phyloP scores from a whole-genome alignment of 345 rosid species.

The Euclidium syriacum region DNA sequence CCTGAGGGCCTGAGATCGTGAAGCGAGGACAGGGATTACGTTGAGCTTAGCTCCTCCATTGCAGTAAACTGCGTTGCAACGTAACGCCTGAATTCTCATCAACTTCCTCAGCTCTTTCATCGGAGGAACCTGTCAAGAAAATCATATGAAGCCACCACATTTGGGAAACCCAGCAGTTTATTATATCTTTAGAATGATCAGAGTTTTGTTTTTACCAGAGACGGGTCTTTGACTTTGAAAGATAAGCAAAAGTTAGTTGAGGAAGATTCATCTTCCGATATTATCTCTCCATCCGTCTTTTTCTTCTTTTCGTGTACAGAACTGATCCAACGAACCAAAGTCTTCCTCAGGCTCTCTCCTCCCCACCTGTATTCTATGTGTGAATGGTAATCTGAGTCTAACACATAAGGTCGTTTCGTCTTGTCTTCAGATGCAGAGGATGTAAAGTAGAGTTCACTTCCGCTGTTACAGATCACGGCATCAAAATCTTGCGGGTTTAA shows the following conservation, averaged over 20 bases:
- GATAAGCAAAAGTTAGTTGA: slow-evolving; percentile 50
- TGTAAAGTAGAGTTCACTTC: slow-evolving; percentile 59
- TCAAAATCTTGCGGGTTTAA: slow-evolving; percentile 53
- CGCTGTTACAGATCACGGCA: slow-evolving; percentile 64
- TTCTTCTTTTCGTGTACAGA: slow-evolving; percentile 45
- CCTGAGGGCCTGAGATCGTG: slow-evolving; percentile 79
- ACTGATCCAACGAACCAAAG: slow-evolving; percentile 60
- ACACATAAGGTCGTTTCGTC: slow-evolving; percentile 36
- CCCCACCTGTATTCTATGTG: slow-evolving; percentile 78
- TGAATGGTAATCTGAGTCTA: slow-evolving; percentile 60
- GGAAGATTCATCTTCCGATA: slow-evolving; percentile 43
- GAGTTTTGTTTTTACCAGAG: slow-evolving; percentile 33
- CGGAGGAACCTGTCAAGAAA: slow-evolving; percentile 42
- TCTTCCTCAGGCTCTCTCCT: slow-evolving; percentile 61
- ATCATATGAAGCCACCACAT: background rate
- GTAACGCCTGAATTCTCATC: slow-evolving; percentile 68
- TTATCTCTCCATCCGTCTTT: slow-evolving; percentile 33
- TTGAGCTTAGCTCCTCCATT: slow-evolving; percentile 54
- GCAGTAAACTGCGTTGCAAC: slow-evolving; percentile 57
- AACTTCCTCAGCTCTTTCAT: slow-evolving; percentile 50
- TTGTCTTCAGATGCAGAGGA: slow-evolving; percentile 38
- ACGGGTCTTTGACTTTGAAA: slow-evolving; percentile 40
- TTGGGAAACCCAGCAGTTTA: no score
- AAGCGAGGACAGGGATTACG: slow-evolving; percentile 62
- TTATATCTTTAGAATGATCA: no score